Evolutionary conservation across 345 rosid species (phyloP).

Genomic region (Bruguiera parviflora): DNA sequence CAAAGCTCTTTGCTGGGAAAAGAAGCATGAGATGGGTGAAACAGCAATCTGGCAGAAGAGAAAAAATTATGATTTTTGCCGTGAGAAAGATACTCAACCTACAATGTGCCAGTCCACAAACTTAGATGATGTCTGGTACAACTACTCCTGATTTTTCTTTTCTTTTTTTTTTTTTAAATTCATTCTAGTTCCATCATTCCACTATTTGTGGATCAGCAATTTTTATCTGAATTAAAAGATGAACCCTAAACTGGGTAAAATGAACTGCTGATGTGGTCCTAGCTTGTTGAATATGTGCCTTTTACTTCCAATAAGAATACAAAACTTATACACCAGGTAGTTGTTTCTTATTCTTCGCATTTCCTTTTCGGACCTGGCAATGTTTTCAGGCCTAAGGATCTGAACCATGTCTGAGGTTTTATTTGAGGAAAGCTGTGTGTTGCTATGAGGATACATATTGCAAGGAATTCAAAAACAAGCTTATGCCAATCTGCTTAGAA

Average conservation of each 20-base stretch:
- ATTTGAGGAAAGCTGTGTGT: neutral
- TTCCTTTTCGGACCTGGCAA: neutral
- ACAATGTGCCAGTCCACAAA: slow-evolving; percentile 26
- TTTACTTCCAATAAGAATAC: neutral
- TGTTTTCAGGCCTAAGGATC: neutral
- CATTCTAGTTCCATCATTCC: neutral
- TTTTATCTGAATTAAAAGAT: too few species aligned
- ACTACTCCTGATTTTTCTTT: neutral
- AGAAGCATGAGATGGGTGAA: slow-evolving; percentile 33
- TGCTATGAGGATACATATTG: neutral
- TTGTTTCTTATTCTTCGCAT: neutral
- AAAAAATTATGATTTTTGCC: slow-evolving; percentile 17
- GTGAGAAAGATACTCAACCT: slow-evolving; percentile 13
- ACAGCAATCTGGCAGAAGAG: slow-evolving; percentile 34
- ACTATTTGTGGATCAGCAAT: too few species aligned
- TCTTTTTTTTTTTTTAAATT: neutral
- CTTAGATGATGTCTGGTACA: slow-evolving; percentile 31
- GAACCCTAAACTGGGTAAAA: too few species aligned
- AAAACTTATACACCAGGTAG: neutral
- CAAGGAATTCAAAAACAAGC: neutral
- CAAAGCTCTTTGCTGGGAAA: slow-evolving; percentile 36
- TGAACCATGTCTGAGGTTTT: neutral
- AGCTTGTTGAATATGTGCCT: neutral
- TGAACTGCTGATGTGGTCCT: neutral
- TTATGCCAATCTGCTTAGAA: neutral